phyloP scores from a whole-genome alignment of 305 asterid species.

The Plantago coronopus region DNA sequence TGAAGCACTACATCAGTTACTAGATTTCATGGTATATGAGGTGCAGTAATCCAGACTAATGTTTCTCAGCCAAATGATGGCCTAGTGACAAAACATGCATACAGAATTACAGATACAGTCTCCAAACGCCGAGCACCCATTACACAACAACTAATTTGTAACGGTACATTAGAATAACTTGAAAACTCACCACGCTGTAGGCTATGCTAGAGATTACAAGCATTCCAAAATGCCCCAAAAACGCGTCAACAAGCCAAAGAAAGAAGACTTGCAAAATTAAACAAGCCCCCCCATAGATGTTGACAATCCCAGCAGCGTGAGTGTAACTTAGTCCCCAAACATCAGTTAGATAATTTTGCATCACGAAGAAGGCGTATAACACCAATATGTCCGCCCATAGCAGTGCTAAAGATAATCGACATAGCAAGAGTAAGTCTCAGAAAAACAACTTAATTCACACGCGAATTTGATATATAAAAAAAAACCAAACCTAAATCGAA shows the following conservation, averaged over 20 bases:
- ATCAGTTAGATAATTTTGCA: slow-evolving; percentile 34
- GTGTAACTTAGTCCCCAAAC: slow-evolving; percentile 38
- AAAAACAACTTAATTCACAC: too few relatives aligned
- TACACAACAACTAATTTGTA: too few relatives aligned
- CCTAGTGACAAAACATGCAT: too few relatives aligned
- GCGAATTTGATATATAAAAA: too few relatives aligned
- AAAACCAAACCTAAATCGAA: not conserved
- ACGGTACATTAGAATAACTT: not conserved
- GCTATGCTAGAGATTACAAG: slow-evolving; percentile 32
- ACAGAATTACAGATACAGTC: too few relatives aligned
- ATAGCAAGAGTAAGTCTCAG: too few relatives aligned
- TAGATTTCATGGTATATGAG: too few relatives aligned
- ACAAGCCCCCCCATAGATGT: slow-evolving; percentile 27
- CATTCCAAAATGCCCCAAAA: slow-evolving; percentile 27
- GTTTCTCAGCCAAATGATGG: too few relatives aligned
- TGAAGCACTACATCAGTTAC: too few relatives aligned
- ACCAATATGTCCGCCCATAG: slow-evolving; percentile 38
- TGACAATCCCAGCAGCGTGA: slow-evolving; percentile 30
- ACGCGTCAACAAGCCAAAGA: slow-evolving; percentile 23
- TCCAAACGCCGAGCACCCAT: too few relatives aligned
- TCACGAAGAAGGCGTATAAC: slow-evolving; percentile 28
- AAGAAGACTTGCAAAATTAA: slow-evolving; percentile 17
- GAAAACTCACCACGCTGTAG: slow-evolving; percentile 24
- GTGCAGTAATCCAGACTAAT: too few relatives aligned
- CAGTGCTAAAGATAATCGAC: slow-evolving; percentile 19